Percentiles rank a stretch among this genome's conserved stretches.
Conservation (phyloP, 805 yeast species). For the Candida nonsorbophila region DNA sequence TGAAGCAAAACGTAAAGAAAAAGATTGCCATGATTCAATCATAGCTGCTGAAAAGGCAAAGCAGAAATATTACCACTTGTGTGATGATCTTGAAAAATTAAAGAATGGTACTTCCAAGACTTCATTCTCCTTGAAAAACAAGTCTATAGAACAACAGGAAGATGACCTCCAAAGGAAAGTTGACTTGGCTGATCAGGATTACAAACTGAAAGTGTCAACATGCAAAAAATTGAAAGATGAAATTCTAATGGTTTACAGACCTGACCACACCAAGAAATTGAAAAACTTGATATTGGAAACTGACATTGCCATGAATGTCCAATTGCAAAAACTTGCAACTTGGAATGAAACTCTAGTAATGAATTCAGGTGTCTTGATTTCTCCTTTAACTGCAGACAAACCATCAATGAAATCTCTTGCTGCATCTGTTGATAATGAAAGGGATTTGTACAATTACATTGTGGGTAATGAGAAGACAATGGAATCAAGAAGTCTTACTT, state of each 20-base stretch:
- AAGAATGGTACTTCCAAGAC: slow-evolving; percentile 82
- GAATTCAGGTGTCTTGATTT: slow-evolving; percentile 77
- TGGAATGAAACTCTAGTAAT: slow-evolving; percentile 79
- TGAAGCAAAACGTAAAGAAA: slow-evolving; percentile 74
- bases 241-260: slow-evolving; percentile 68
- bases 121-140: slow-evolving; percentile 73
- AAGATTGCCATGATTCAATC: slow-evolving; percentile 79
- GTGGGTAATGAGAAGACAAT: slow-evolving; percentile 36
- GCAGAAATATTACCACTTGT: slow-evolving; percentile 61
- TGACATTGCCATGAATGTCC: slow-evolving; percentile 85
- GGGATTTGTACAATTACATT: slow-evolving; percentile 69
- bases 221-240: slow-evolving; percentile 73
- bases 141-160: slow-evolving; percentile 81
- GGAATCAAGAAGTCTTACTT: slow-evolving; percentile 34
- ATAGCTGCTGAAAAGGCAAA: slow-evolving; percentile 85
- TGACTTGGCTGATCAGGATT: slow-evolving; percentile 80
- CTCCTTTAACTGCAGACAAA: slow-evolving; percentile 59
- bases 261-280: slow-evolving; percentile 64
- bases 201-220: slow-evolving; percentile 66
- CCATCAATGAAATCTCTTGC: slow-evolving; percentile 77
- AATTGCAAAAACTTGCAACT: slow-evolving; percentile 83
- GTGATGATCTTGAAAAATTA: slow-evolving; percentile 82
- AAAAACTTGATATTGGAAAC: slow-evolving; percentile 77
- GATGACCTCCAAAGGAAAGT: slow-evolving; percentile 82
- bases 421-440: slow-evolving; percentile 73